Base-by-base conservation (phyloP, 345 rosid genomes). In the Sonneratia alba region DNA sequence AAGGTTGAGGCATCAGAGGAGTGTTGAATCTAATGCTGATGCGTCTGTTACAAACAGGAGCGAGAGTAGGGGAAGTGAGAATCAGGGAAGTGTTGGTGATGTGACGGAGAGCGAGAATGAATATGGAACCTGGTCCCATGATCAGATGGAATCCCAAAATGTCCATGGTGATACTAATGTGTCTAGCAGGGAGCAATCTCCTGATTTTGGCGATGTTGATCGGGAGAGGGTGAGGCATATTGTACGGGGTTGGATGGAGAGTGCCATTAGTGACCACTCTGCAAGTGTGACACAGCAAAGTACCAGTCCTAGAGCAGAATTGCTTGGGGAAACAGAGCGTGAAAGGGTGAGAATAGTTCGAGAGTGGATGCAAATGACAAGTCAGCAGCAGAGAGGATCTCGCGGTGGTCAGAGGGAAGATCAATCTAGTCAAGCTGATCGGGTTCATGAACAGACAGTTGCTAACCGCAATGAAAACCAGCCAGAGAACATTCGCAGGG, bases 221-320 rank as follows among this genome's bases (percentile, higher is more conserved):
- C 89, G 99, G 82, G 99, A 90, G 86, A 86, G 99, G 66, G 97
- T 92, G 76, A 88, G 99, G 77, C 96, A 96, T 71, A 96, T 92
- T 73, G 95, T 80, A 38, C 88, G 90, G 72, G 98, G 98, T 69
- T 92, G 96, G 99, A 91, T 86, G 96, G 95, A 88, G 72, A 91
- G 82, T 78, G 96, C 91, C 55, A 84, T 87, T 37, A 78, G 87
- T 75, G 91, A 87, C 70, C 94, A 74, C 76, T 79, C 94, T 4
- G 79, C 93, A 21, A 91, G 79, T 79, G 81, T 80, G 18, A 74
- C 90, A 40, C 97, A 81, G 69, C 82, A 89, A 79, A 87, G 78
- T 36, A 84, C 84, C 66, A 89, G 81, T 71, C 80, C 91, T 10
- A 84, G 97, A 85, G 89, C 83, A 19, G 99, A 96, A 75, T 96